Conservation (phyloP, 2,329 filamentous ascomycete genomes). For the Pseudocercospora crystallina region DNA sequence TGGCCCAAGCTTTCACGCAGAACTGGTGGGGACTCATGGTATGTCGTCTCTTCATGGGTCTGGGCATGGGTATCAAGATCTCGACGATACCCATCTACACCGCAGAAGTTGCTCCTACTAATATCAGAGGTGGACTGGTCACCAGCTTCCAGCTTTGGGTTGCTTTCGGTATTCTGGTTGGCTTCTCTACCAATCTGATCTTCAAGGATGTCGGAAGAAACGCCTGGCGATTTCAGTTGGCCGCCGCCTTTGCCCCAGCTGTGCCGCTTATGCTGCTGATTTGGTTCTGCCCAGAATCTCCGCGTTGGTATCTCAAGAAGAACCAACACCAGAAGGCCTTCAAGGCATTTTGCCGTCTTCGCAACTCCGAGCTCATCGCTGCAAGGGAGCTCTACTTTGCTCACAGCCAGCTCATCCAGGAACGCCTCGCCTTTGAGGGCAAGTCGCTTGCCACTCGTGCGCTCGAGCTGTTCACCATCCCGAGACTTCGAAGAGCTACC, state of each 20-base stretch:
- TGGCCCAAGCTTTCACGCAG: slow-evolving; percentile 60
- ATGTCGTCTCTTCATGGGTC: slow-evolving; percentile 68
- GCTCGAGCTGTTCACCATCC: slow-evolving; percentile 25
- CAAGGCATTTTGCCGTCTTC: slow-evolving; percentile 43
- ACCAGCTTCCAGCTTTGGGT: slow-evolving; percentile 43
- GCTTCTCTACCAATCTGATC: slow-evolving; percentile 59
- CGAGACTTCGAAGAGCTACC: slow-evolving; percentile 26
- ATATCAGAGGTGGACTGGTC: slow-evolving; percentile 43
- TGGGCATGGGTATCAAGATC: slow-evolving; percentile 48
- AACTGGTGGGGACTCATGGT: slow-evolving; percentile 71
- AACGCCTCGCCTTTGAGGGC: slow-evolving; percentile 23
- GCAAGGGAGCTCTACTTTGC: slow-evolving; percentile 34
- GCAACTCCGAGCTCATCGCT: slow-evolving; percentile 30
- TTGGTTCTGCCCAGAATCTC: slow-evolving; percentile 45
- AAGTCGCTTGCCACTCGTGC: slow-evolving; percentile 10
- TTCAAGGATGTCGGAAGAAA: slow-evolving; percentile 56
- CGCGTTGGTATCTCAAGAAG: slow-evolving; percentile 30
- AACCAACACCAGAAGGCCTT: slow-evolving; percentile 36
- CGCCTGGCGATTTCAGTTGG: slow-evolving; percentile 62
- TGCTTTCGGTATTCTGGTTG: slow-evolving; percentile 64
- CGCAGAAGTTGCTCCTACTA: slow-evolving; percentile 45
- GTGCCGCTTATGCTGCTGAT: slow-evolving; percentile 60
- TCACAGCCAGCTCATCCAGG: slow-evolving; percentile 25
- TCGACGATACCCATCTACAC: slow-evolving; percentile 42
- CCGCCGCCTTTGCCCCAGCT: slow-evolving; percentile 65